Evolutionary conservation across 768 basidiomycete species (phyloP).

Genomic region (Paxillus rubicundulus): DNA sequence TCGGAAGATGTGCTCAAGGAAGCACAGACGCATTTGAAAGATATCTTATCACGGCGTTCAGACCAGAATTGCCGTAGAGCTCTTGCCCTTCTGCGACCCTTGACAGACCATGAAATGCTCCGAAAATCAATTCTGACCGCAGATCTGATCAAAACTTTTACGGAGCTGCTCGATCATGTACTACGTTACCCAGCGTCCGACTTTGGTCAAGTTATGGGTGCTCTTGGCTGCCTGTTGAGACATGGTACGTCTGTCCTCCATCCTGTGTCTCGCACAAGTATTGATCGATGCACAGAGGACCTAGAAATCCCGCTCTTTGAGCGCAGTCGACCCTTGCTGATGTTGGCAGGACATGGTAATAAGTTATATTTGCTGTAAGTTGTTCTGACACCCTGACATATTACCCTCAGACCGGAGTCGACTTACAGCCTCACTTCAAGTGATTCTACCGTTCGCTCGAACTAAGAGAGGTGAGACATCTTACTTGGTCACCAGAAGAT

Average conservation of each 20-base stretch:
- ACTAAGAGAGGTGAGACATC: not conserved
- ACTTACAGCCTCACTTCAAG: constrained; percentile 15
- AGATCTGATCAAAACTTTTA: constrained; percentile 6
- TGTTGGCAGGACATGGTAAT: constrained; percentile 10
- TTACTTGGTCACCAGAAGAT: not conserved
- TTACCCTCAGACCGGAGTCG: constrained; percentile 3
- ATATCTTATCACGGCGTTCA: not conserved
- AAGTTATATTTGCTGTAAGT: not conserved
- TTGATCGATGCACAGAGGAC: constrained; percentile 2
- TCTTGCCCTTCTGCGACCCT: constrained; percentile 16
- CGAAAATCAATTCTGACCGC: constrained; percentile 7
- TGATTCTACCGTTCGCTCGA: constrained; percentile 9
- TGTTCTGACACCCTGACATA: not conserved
- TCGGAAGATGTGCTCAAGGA: constrained; percentile 1
- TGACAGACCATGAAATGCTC: constrained; percentile 11
- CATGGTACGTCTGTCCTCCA: constrained; percentile 1
- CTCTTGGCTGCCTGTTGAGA: constrained; percentile 10
- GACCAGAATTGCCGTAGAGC: constrained; percentile 13
- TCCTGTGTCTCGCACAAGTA: too few species aligned
- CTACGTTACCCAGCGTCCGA: constrained; percentile 1
- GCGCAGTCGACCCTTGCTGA: not conserved
- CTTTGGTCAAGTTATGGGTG: constrained; percentile 17
- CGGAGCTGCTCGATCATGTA: constrained; percentile 7
- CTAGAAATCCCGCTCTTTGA: not conserved
- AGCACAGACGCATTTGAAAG: constrained; percentile 2